Evolutionary conservation across 176 grass and related monocot species (phyloP).

Genomic region (Elaeis guineensis): DNA sequence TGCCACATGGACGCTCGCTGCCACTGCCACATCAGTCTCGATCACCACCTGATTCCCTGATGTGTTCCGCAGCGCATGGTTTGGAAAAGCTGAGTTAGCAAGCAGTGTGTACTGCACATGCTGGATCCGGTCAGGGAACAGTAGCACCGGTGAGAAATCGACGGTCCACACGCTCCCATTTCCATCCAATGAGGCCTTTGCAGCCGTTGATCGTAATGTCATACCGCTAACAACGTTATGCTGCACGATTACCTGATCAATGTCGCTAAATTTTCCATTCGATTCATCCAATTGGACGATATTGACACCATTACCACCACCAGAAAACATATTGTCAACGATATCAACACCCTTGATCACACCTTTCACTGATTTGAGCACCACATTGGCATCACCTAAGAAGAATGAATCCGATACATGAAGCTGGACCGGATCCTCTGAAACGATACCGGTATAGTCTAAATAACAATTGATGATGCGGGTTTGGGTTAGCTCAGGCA

Average conservation of each 20-base stretch:
- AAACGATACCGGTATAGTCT: slow-evolving; percentile 68
- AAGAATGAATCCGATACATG: slow-evolving; percentile 57
- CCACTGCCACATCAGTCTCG: slow-evolving; percentile 50
- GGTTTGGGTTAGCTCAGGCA: slow-evolving; percentile 46
- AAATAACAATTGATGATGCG: slow-evolving; percentile 67
- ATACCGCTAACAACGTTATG: slow-evolving; percentile 59
- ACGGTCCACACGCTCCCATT: slow-evolving; percentile 56
- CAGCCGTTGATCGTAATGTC: slow-evolving; percentile 45
- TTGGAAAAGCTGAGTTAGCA: slow-evolving; percentile 49
- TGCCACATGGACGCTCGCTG: slow-evolving; percentile 67
- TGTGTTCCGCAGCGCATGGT: slow-evolving; percentile 61
- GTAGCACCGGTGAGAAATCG: slow-evolving; percentile 54
- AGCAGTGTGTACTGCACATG: slow-evolving; percentile 81
- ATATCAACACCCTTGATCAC: slow-evolving; percentile 45
- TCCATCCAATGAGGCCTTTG: slow-evolving; percentile 25
- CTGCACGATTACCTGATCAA: slow-evolving; percentile 73
- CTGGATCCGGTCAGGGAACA: slow-evolving; percentile 62
- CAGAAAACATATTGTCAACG: slow-evolving; percentile 59
- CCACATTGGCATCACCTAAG: slow-evolving; percentile 77
- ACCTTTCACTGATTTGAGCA: slow-evolving; percentile 58
- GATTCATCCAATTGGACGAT: slow-evolving; percentile 52
- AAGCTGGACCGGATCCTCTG: slow-evolving; percentile 72
- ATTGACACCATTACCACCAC: slow-evolving; percentile 32
- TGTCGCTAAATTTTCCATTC: slow-evolving; percentile 31
- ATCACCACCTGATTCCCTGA: slow-evolving; percentile 65